Conservation (phyloP, 331 rosid species). For the Erythrophleum ivorense region DNA sequence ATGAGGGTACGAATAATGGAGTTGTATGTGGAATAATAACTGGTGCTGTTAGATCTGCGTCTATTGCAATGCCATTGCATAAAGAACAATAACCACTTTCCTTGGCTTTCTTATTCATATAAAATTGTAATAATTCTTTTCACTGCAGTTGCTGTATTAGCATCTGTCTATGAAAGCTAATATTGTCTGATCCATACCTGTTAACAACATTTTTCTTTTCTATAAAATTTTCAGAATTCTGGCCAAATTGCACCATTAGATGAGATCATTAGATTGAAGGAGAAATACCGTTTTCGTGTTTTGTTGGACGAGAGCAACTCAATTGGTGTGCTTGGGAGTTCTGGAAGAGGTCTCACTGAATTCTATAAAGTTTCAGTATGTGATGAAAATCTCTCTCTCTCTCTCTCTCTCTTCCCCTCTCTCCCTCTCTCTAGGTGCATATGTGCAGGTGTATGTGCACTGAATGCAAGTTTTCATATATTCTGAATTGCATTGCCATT, state of each 20-base stretch:
- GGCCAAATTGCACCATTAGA: constrained; percentile 94
- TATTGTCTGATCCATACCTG: neutral
- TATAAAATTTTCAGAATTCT: constrained; percentile 70
- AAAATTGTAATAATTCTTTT: constrained; percentile 18
- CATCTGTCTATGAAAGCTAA: constrained; percentile 7
- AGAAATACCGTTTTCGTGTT: constrained; percentile 83
- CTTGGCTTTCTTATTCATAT: constrained; percentile 23
- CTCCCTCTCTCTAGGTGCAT: neutral
- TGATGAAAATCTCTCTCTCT: constrained; percentile 38
- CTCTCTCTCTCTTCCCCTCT: neutral
- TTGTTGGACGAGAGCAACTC: constrained; percentile 98
- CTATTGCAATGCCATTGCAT: constrained; percentile 10
- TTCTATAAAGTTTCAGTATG: constrained; percentile 78
- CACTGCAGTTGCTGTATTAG: constrained; percentile 1
- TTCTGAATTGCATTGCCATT: constrained; percentile 35
- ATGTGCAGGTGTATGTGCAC: neutral
- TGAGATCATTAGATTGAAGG: constrained; percentile 91
- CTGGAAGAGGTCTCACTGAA: constrained; percentile 96
- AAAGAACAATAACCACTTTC: neutral
- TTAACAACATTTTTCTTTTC: constrained; percentile 14
- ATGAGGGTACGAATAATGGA: neutral
- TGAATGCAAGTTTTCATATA: constrained; percentile 12
- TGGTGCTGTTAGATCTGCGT: constrained; percentile 22
- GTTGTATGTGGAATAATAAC: neutral
- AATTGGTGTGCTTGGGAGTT: constrained; percentile 88